Evolutionary conservation across 306 rosid genomes (phyloP), one percentile per base, ranked within the genome.

Genomic region (Lathyrus tuberosus): DNA sequence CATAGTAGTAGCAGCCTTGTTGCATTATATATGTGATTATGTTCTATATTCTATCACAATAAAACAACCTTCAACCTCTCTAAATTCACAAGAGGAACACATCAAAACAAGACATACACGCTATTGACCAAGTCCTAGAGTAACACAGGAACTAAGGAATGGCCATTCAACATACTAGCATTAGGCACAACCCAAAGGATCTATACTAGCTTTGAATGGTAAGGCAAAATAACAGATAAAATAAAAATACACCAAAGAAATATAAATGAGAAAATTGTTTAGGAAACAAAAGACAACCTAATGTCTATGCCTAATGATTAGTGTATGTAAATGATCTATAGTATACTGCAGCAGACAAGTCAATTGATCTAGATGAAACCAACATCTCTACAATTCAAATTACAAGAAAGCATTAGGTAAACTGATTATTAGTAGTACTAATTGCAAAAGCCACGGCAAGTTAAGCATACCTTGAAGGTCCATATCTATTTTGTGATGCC

Each of bases 401-500:
- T 72, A 20, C 72, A 63, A 22, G 46, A 69, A 70, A 59, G 42
- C 49, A 48, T 67, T 69, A 67, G 43, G 40, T 5, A 31, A 62
- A 16, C 44, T 47, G 61, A 42, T 31, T 48, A 40, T 63, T 57
- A 33, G 28, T 63, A 8, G 47, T 57, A 57, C 18, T 28, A 26
- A 57, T 16, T 28, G 62, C 12, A 57, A 24, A 57, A 28, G 62
- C 40, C 41, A 57, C 37, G n/a, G 60, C 33, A 75, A 37, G 58
- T 78, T 33, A 71, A 72, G 46, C 51, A 13, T 86, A 90, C 98
- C 98, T 87, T 62, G 97, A 78, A 57, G 88, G 82, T 71, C 90
- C 88, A 83, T 30, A 75, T 84, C 83, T 79, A n/a, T n/a, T n/a
- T n/a, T n/a, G n/a, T n/a, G n/a, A n/a, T n/a, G n/a, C n/a, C n/a